phyloP scores from a whole-genome alignment of 768 basidiomycete species.

The Cystofilobasidium bisporidii region DNA sequence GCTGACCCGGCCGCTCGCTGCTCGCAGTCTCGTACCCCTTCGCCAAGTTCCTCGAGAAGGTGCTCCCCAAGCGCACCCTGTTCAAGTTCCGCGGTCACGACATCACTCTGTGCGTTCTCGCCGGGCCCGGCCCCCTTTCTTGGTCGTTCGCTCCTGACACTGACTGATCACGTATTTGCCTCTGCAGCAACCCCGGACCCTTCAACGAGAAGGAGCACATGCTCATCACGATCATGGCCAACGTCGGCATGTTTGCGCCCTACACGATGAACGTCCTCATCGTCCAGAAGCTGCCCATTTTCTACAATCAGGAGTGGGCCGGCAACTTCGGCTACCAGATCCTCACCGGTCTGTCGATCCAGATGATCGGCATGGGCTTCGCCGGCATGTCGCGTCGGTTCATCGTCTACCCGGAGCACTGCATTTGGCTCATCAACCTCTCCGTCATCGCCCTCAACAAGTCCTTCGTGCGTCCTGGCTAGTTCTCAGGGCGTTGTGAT shows the following conservation, averaged over 20 bases:
- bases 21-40: slow-evolving; percentile 19
- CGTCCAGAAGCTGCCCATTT: slow-evolving; percentile 30
- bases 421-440: slow-evolving; percentile 37
- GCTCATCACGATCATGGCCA: slow-evolving; percentile 31
- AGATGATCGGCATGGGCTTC: slow-evolving; percentile 32
- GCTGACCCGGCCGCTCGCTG: not conserved
- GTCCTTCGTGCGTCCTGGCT: slow-evolving; percentile 24
- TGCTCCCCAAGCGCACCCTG: slow-evolving; percentile 6
- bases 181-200: slow-evolving; percentile 29
- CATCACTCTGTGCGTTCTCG: slow-evolving; percentile 17
- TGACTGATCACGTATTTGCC: not conserved
- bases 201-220: slow-evolving; percentile 38
- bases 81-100: slow-evolving; percentile 18
- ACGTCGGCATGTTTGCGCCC: slow-evolving; percentile 33
- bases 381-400: slow-evolving; percentile 32
- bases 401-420: slow-evolving; percentile 32
- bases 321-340: slow-evolving; percentile 30
- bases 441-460: slow-evolving; percentile 37
- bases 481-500: no score
- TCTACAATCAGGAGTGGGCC: slow-evolving; percentile 36
- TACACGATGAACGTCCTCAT: slow-evolving; percentile 36
- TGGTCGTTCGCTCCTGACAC: not conserved
- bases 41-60: slow-evolving; percentile 12
- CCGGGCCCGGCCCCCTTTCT: not conserved
- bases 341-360: slow-evolving; percentile 28